Conservation (phyloP, 2,329 filamentous ascomycete species). For the Fusarium sp. region DNA sequence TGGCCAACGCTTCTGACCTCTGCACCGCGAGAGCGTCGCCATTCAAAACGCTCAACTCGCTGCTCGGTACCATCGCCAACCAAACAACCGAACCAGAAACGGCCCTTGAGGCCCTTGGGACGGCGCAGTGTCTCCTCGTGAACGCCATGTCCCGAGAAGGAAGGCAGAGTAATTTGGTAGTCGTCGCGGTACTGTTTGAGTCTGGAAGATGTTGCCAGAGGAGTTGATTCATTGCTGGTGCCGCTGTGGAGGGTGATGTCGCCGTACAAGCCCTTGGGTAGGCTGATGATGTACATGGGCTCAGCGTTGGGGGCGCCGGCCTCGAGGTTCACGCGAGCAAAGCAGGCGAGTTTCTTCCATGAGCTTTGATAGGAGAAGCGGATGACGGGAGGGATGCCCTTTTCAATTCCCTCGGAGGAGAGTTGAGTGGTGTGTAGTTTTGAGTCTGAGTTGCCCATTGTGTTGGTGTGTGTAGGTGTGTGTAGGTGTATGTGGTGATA, state of each 20-base stretch:
- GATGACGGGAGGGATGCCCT: slow-evolving; percentile 26
- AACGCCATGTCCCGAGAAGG: background rate
- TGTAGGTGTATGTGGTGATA: background rate
- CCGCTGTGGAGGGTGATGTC: slow-evolving; percentile 41
- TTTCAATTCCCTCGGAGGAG: slow-evolving; percentile 9
- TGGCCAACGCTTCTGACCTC: slow-evolving; percentile 43
- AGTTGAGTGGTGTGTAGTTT: slow-evolving; percentile 24
- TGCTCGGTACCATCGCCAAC: slow-evolving; percentile 32
- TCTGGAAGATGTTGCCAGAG: slow-evolving; percentile 22
- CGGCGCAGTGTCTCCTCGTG: slow-evolving; percentile 36
- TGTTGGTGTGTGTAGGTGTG: background rate
- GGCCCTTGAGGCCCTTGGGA: slow-evolving; percentile 14
- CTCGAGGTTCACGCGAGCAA: slow-evolving; percentile 4
- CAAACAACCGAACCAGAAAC: slow-evolving; percentile 41
- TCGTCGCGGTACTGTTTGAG: slow-evolving; percentile 12
- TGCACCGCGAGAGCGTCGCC: slow-evolving; percentile 40
- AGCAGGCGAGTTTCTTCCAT: slow-evolving; percentile 19
- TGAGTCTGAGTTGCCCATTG: slow-evolving; percentile 40
- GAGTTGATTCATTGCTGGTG: slow-evolving; percentile 4
- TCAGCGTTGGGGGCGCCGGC: slow-evolving; percentile 33
- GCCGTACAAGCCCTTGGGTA: slow-evolving; percentile 27
- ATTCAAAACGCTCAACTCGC: slow-evolving; percentile 42
- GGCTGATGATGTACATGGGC: slow-evolving; percentile 30
- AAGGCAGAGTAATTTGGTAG: slow-evolving; percentile 35
- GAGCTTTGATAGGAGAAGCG: slow-evolving; percentile 33